Percentiles rank a stretch among this genome's conserved stretches.
phyloP scores from a whole-genome alignment of 176 grass and related monocot species.

The Saccharum spontaneum region DNA sequence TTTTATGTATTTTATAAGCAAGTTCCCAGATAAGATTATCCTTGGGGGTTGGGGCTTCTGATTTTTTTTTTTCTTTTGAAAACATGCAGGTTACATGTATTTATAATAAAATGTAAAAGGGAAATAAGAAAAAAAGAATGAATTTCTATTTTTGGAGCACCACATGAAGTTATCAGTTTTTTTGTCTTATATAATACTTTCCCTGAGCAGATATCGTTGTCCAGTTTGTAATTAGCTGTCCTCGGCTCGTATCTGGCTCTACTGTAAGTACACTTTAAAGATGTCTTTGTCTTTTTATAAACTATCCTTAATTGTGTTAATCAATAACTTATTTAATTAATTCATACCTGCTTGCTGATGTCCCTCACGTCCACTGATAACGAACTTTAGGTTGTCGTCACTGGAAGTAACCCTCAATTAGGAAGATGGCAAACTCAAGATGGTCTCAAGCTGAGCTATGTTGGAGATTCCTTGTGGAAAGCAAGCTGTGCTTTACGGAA shows the following conservation, averaged over 20 bases:
- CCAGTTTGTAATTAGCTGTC: slow-evolving; percentile 85
- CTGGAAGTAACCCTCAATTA: slow-evolving; percentile 68
- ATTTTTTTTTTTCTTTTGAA: not conserved
- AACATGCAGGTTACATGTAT: not conserved
- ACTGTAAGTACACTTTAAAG: slow-evolving; percentile 56
- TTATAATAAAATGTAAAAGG: not conserved
- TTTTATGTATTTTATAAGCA: not conserved
- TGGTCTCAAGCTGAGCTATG: slow-evolving; percentile 77
- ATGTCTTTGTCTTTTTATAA: slow-evolving; percentile 20
- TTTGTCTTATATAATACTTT: slow-evolving; percentile 27
- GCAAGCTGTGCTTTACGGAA: slow-evolving; percentile 68
- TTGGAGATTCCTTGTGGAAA: slow-evolving; percentile 82
- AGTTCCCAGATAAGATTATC: not conserved
- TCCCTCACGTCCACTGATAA: slow-evolving; percentile 21
- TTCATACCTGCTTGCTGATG: slow-evolving; percentile 20
- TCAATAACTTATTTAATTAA: not conserved
- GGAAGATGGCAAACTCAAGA: slow-evolving; percentile 79
- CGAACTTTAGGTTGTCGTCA: slow-evolving; percentile 63
- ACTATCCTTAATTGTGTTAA: not conserved
- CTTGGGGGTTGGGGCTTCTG: slow-evolving; percentile 6
- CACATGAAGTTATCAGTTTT: not conserved
- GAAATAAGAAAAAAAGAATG: not conserved
- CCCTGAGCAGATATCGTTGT: slow-evolving; percentile 64
- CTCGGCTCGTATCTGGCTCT: slow-evolving; percentile 54
- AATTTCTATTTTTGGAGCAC: slow-evolving; percentile 14